Percentiles rank a stretch among this genome's conserved stretches.
phyloP scores from a whole-genome alignment of 78 protist genomes.

The Parvularia atlantis region DNA sequence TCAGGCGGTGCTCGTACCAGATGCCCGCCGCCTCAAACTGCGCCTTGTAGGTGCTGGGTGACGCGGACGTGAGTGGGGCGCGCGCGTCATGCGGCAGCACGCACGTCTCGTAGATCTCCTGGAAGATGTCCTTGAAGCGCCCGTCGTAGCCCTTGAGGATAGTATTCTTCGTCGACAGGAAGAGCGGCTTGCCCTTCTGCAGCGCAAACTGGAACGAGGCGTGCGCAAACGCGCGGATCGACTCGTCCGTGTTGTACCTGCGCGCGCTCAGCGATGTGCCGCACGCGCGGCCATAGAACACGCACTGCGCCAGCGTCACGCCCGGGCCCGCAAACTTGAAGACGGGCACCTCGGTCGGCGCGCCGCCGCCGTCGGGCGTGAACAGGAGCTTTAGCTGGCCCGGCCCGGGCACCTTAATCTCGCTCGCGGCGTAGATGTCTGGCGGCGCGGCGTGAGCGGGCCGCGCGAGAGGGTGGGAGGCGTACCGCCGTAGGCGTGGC shows the following conservation, averaged over 20 bases:
- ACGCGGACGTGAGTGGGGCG: not conserved
- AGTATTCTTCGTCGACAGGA: slow-evolving; percentile 82
- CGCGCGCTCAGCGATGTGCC: slow-evolving; percentile 81
- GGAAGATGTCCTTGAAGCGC: slow-evolving; percentile 79
- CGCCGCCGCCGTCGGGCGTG: slow-evolving; percentile 62
- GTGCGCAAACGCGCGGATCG: slow-evolving; percentile 71
- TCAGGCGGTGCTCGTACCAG: slow-evolving; percentile 84
- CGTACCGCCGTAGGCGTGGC: slow-evolving; percentile 86
- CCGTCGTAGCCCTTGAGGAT: slow-evolving; percentile 87
- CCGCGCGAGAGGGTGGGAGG: not conserved
- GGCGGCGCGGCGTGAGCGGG: too few species aligned
- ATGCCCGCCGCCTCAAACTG: slow-evolving; percentile 50
- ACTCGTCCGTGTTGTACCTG: slow-evolving; percentile 86
- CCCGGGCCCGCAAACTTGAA: slow-evolving; percentile 35
- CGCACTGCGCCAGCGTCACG: too few species aligned
- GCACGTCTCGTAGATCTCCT: slow-evolving; percentile 54
- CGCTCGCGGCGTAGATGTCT: slow-evolving; percentile 74
- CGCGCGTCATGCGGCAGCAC: not conserved
- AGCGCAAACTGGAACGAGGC: slow-evolving; percentile 63
- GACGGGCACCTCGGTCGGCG: slow-evolving; percentile 28
- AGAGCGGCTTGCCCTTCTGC: slow-evolving; percentile 49
- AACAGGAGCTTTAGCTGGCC: slow-evolving; percentile 48
- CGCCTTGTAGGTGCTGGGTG: not conserved
- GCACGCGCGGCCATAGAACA: too few species aligned
- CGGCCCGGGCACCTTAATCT: slow-evolving; percentile 48